Base-by-base conservation (phyloP, 495 filamentous ascomycete species). In the Stereocaulon alpinum region DNA sequence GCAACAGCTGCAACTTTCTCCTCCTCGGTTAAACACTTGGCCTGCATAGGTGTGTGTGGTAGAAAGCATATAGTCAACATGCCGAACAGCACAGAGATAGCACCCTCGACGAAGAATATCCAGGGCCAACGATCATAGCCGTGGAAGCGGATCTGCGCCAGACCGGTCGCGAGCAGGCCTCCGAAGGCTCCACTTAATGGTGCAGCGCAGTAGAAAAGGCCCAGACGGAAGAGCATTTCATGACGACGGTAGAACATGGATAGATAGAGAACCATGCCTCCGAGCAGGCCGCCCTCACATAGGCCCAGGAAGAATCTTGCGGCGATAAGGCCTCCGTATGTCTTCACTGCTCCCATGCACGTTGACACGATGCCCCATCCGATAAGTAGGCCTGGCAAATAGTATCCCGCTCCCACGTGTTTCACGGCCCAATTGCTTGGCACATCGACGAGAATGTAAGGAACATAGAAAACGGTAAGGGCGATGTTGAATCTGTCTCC, bases 181-280 rank as follows among this genome's bases (percentile, higher is more conserved):
- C 82, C 82, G 67, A 87, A 86, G 3, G 83, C 84, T 17, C 83
- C 83, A 61, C 73, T 77, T 12, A 86, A 67, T 17, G 84, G 73
- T 6, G 84, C 83, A 18, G 80, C 82, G 51, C 80, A 84, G 70
- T 86, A 86, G 69, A 87, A 87, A 51, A 85, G 60, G 0, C 70
- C 73, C 29, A 76, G 73, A 12, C 75, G 65, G 34, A 68, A 72
- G 15, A 77, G 60, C 56, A 77, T 41, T 59, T 77, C 63, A 50
- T 76, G 70, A 20, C 76, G 63, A 40, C 68, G 69, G 56, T 80
- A 77, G 58, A 77, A 80, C 73, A 75, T 76, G 40, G 71, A 66
- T 4, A 79, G 67, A 56, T 78, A 80, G 18, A 80, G 64, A 14
- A 80, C 69, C 66, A 81, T 74, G 24, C 76, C 78, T 9, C 77